Evolutionary conservation across 1,284 basidiomycete genomes (phyloP).

Genomic region (Hemileia vastatrix): DNA sequence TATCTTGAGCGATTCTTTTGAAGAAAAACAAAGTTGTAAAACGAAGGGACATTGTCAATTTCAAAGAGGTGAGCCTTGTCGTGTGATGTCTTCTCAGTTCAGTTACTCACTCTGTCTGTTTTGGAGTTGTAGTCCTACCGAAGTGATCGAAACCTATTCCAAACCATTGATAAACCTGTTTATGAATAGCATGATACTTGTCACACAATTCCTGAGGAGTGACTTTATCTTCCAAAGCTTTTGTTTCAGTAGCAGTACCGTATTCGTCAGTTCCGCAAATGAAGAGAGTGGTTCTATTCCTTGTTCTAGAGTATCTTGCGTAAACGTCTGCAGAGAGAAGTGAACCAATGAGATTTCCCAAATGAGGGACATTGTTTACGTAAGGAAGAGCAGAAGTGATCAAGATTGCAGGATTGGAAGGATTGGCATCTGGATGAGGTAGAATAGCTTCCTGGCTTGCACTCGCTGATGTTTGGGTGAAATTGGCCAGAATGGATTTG

Average conservation of each 20-base stretch:
- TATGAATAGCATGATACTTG: neutral
- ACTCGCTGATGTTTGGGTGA: neutral
- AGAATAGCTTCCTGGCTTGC: neutral
- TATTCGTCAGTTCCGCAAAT: constrained; percentile 3
- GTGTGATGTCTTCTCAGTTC: no score
- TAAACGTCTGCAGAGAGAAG: neutral
- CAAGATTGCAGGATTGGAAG: no score
- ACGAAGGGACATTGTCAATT: neutral
- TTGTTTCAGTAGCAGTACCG: constrained; percentile 1
- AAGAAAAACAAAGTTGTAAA: neutral
- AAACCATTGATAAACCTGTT: constrained; percentile 5
- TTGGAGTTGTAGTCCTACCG: constrained; percentile 42
- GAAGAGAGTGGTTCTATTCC: no score
- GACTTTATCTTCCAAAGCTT: constrained; percentile 1
- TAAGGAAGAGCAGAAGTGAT: neutral
- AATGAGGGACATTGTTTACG: neutral
- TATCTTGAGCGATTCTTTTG: constrained; percentile 36
- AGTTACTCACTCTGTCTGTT: constrained; percentile 33
- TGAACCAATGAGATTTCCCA: neutral
- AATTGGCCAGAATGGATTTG: neutral
- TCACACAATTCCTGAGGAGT: neutral
- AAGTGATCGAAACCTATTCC: constrained; percentile 44
- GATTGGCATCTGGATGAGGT: neutral
- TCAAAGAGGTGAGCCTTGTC: no score
- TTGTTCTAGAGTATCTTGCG: neutral